Evolutionary conservation across 1,139 yeast genomes (phyloP), one percentile per base, ranked within the genome.

Genomic region (Hyphopichia khmerensis): DNA sequence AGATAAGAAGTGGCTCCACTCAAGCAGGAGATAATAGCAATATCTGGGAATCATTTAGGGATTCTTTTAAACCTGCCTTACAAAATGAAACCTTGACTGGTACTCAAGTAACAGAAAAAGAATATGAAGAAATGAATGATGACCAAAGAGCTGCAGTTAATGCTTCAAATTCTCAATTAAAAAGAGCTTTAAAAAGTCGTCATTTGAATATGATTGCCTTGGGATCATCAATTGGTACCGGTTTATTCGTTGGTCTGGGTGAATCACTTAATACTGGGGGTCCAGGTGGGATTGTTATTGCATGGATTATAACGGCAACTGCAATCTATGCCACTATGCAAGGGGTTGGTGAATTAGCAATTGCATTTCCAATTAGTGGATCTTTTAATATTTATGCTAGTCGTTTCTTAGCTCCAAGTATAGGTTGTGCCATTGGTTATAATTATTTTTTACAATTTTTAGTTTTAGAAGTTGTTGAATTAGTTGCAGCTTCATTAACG

Each of bases 191-290:
- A 43, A 66, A 64, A 43, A 50, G 67, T 8, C 52, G 73, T 47
- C 72, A 65, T 41, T 50, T 67, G 41, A 78, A 82, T 52, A 78
- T 84, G 84, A 86, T 89, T 48, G 87, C 95, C 33, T 73, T 88
- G 40, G 96, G 95, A 16, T 87, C 95, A 17, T 85, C 91, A 50
- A 84, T 88, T 43, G 96, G 96, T 4, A 66, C 75, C 1, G 77
- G 77, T 14, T 60, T 71, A 36, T 60, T 63, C 40, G 64, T 64
- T 11, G 68, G 67, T 9, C 54, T 61, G 32, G 68, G 67, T 14
- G 47, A 56, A 18, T 74, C 74, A n/a, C 13, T 84, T 39, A 56
- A 64, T 30, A 64, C 65, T 27, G 84, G 85, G 37, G 90, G 91
- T 10, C 88, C 90, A 2, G 87, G 82, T 3, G 84, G 83, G 40